Conservation (phyloP, 2,329 filamentous ascomycete genomes). For the Aspergillus tanneri region DNA sequence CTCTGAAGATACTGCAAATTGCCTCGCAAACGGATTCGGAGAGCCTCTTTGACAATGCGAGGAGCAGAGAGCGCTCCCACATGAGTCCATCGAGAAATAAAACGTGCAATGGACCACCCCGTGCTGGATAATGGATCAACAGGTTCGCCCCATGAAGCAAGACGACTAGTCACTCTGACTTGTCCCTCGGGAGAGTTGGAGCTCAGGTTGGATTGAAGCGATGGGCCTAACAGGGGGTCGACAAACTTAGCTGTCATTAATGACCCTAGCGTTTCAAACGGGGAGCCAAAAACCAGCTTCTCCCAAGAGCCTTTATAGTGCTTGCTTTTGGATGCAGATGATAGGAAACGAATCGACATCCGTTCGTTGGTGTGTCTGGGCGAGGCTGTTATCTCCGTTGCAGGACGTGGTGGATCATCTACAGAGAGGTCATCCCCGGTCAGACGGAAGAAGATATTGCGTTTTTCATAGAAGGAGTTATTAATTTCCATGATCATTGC, state of each 20-base stretch:
- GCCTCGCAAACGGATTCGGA: slow-evolving; percentile 13
- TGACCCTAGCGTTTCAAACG: slow-evolving; percentile 13
- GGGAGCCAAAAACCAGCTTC: slow-evolving; percentile 10
- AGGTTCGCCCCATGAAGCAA: slow-evolving; percentile 8
- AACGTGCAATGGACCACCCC: not conserved
- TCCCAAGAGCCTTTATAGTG: not conserved
- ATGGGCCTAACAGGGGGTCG: slow-evolving; percentile 4
- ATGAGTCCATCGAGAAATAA: slow-evolving; percentile 10
- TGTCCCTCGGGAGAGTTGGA: slow-evolving; percentile 5
- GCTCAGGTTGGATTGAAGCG: slow-evolving; percentile 11
- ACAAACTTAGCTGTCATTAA: slow-evolving; percentile 1
- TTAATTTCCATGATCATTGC: slow-evolving; percentile 15
- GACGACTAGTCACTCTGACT: slow-evolving; percentile 11
- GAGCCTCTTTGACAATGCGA: slow-evolving; percentile 14
- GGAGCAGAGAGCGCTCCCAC: slow-evolving; percentile 4
- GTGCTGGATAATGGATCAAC: slow-evolving; percentile 7
- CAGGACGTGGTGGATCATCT: not conserved
- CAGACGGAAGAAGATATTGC: slow-evolving; percentile 11
- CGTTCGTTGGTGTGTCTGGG: not conserved
- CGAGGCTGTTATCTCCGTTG: not conserved
- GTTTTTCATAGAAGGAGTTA: slow-evolving; percentile 15
- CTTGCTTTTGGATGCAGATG: not conserved
- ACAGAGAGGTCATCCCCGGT: not conserved
- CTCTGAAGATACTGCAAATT: slow-evolving; percentile 11
- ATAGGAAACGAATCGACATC: not conserved